Base-by-base conservation (phyloP, 768 basidiomycete genomes). In the Amanita rubescens region DNA sequence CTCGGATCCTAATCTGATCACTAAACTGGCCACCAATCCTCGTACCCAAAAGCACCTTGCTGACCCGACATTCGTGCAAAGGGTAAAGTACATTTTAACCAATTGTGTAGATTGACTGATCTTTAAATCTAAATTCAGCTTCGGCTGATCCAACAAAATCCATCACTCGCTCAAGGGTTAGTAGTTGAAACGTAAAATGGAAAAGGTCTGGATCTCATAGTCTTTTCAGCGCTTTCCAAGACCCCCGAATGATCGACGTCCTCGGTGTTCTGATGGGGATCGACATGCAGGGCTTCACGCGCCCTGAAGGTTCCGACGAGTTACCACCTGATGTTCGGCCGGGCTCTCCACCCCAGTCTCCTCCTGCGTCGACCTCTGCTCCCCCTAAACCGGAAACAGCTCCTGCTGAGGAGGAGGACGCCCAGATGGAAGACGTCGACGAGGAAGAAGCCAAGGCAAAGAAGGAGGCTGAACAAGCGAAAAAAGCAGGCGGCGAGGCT, bases 201-300 rank as follows among this genome's bases (percentile, higher is more conserved):
- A n/a, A 45, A 12, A 10, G 34, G 20, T 22, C n/a, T 22, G 35
- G n/a, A 27, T 33, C 33, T 45, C 14, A 53, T 27, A n/a, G 30
- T 24, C 3, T 24, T 33, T 44, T 19, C 24, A 82, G 79, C 42
- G 77, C 81, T 62, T 66, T 89, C 60, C 72, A 81, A 56, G 94
- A 97, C 69, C 83, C 94, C 33, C 81, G 94, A 55, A 93, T 96
- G 91, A 90, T 93, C 67, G 87, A 90, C 63, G 93, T 93, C 14
- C 75, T 97, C 41, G 94, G 94, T 55, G 94, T 84, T 10, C 78
- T 91, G 53, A 91, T 97, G 87, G 92, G 92, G 32, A 78, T 97
- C 60, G 92, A 97, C 69, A 80, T 97, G 70, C 84, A 90, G 69
- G 91, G 87, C 53, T 87, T 90, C 67, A 76, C 81, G 49, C 78